phyloP scores from a whole-genome alignment of 2,329 filamentous ascomycete species.

The Dactylellina sp. region DNA sequence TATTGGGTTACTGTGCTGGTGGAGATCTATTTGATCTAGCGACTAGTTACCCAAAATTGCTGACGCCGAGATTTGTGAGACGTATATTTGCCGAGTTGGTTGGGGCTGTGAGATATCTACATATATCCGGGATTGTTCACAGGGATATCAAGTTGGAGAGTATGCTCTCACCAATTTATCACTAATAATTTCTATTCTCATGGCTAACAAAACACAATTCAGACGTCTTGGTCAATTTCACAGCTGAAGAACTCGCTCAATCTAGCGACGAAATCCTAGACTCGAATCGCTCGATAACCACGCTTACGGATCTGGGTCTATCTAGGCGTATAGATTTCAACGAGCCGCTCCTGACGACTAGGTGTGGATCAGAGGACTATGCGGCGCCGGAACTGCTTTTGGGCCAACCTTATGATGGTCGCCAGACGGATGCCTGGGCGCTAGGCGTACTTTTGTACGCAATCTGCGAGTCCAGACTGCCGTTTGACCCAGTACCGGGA shows the following conservation, averaged over 20 bases:
- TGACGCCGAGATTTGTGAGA: slow-evolving; percentile 77
- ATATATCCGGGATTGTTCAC: slow-evolving; percentile 87
- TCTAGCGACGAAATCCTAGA: slow-evolving; percentile 74
- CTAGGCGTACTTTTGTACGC: slow-evolving; percentile 93
- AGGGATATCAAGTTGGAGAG: slow-evolving; percentile 98
- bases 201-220: background rate
- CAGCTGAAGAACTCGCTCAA: slow-evolving; percentile 68
- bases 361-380: slow-evolving; percentile 97
- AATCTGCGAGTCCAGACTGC: slow-evolving; percentile 88
- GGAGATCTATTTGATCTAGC: slow-evolving; percentile 96
- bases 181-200: slow-evolving; percentile 10
- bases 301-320: slow-evolving; percentile 89
- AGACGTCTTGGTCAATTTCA: slow-evolving; percentile 93
- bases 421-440: slow-evolving; percentile 92
- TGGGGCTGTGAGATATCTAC: slow-evolving; percentile 85
- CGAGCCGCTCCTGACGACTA: slow-evolving; percentile 88
- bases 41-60: slow-evolving; percentile 70
- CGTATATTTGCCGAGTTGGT: slow-evolving; percentile 92
- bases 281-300: slow-evolving; percentile 85
- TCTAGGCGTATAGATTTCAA: slow-evolving; percentile 82
- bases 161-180: slow-evolving; percentile 66
- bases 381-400: slow-evolving; percentile 96
- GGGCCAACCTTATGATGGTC: slow-evolving; percentile 92
- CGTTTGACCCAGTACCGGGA: slow-evolving; percentile 88
- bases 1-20: slow-evolving; percentile 90